Evolutionary conservation across 345 rosid genomes (phyloP).

Genomic region (Mercurialis annua): DNA sequence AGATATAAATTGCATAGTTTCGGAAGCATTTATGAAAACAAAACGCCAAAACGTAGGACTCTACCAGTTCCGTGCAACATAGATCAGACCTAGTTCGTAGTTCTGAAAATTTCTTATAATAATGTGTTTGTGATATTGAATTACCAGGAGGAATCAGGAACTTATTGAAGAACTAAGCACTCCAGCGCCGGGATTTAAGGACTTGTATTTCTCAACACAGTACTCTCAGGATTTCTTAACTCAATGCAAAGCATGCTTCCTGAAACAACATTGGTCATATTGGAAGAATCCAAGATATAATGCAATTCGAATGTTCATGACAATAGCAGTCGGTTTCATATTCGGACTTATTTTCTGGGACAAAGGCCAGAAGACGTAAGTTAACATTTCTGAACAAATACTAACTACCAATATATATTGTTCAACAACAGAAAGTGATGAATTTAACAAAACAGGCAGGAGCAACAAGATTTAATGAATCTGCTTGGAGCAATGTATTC

Average conservation of each 20-base stretch:
- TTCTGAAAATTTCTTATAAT: not conserved
- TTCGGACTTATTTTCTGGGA: constrained; percentile 28
- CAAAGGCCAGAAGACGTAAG: constrained; percentile 22
- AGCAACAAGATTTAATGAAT: constrained; percentile 16
- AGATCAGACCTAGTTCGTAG: not conserved
- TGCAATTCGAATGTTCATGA: constrained; percentile 15
- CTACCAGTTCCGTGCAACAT: too few relatives aligned
- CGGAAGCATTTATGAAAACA: too few relatives aligned
- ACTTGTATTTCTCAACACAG: constrained; percentile 18
- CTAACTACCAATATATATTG: not conserved
- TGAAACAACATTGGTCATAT: constrained; percentile 23
- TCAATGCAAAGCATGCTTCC: constrained; percentile 23
- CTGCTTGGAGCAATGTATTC: constrained; percentile 25
- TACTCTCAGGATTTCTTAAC: constrained; percentile 19
- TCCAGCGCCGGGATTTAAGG: constrained; percentile 20
- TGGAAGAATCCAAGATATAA: constrained; percentile 23
- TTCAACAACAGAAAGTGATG: not conserved
- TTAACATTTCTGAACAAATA: not conserved
- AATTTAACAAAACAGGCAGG: not conserved
- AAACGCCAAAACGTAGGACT: too few relatives aligned
- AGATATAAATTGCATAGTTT: too few relatives aligned
- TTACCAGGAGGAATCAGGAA: constrained; percentile 21
- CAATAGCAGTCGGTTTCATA: constrained; percentile 15
- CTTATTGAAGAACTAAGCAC: constrained; percentile 15
- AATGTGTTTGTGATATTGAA: not conserved